Evolutionary conservation across 768 basidiomycete genomes (phyloP).

Genomic region (Leccinum barrowsii): DNA sequence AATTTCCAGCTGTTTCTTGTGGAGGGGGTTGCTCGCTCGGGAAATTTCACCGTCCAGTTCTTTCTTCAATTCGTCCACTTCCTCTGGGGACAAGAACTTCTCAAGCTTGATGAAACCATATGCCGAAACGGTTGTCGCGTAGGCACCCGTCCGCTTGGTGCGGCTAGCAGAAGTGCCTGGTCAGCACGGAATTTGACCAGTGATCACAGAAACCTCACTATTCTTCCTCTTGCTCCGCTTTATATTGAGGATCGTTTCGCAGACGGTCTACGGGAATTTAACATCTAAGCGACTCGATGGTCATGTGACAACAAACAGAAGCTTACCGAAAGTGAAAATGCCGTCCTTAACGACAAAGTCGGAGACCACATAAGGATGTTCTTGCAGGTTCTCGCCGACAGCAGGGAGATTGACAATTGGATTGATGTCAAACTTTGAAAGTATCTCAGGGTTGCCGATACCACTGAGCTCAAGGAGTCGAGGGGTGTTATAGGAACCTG

Average conservation of each 20-base stretch:
- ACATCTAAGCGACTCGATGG: rapidly evolving
- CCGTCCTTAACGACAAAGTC: conserved; percentile 15
- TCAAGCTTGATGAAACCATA: conserved; percentile 19
- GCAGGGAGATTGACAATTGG: conserved; percentile 11
- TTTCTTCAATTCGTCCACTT: conserved; percentile 11
- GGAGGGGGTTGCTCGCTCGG: background rate
- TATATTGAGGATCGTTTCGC: conserved; percentile 12
- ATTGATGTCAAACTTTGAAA: conserved; percentile 10
- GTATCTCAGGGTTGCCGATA: conserved; percentile 12
- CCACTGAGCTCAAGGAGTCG: conserved; percentile 20
- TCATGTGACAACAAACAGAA: background rate
- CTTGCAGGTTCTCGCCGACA: conserved; percentile 21
- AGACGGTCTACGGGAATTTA: conserved; percentile 1
- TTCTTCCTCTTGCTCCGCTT: conserved; percentile 9
- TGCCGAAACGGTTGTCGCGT: conserved; percentile 12
- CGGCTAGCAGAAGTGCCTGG: background rate
- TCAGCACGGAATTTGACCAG: background rate
- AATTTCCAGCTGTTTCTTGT: conserved; percentile 15
- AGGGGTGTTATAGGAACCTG: conserved; percentile 17
- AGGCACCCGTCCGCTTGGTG: conserved; percentile 12
- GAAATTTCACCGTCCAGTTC: conserved; percentile 10
- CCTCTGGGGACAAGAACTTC: conserved; percentile 9
- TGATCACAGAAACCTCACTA: conserved; percentile 9
- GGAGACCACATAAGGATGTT: conserved; percentile 9
- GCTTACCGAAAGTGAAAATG: conserved; percentile 14